Base-by-base conservation (phyloP, 768 basidiomycete species). In the Calvatia gigantea region DNA sequence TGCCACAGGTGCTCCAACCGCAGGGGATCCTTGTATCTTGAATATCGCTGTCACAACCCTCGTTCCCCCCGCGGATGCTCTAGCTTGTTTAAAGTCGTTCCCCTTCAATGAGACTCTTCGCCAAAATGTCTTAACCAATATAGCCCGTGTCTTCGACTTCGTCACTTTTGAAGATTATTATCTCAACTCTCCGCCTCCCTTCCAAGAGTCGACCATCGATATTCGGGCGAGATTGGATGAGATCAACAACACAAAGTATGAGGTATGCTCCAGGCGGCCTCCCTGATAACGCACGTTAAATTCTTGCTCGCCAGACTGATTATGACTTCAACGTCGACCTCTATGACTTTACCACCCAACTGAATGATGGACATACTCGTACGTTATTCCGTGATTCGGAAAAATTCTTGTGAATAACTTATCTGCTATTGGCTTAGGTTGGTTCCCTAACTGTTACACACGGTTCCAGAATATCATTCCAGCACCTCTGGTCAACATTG, bases 351-450 rank as follows among this genome's bases (percentile, higher is more conserved):
- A 77, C 75, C 0, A 81, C 73, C 15, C 75, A 75, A 46, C 60
- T 87, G 42, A 86, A 87, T 61, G 84, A 86, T 62, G 85, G 85
- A 5, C 85, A 86, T 62, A 87, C 85, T 11, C 75, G 84, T 81
- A 66, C 27, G 75, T 11, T 28, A 25, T 32, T 6, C 31, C 6
- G 19, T 57, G 48, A 19, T 17, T 51, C 28, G 31, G 31, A 0
- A 17, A 7, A 32, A 32, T 17, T 5, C 1, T 33, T 17, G 35
- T 44, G 4, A 19, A 19, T 23, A n/a, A 17, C 15, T 44, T 29
- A 35, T 37, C 21, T 21, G 49, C 17, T 17, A n/a, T 25, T 15
- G n/a, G 32, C 4, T 23, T 56, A 84, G 81, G 78, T 17, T 85
- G 81, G 77, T 77, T 80, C 69, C 79, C 83, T 0, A 60, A 70